These are phyloP conservation scores for Wickerhamomyces silvicola DNA, from an alignment of 805 yeast species.

Conservation along the genomic window DNA sequence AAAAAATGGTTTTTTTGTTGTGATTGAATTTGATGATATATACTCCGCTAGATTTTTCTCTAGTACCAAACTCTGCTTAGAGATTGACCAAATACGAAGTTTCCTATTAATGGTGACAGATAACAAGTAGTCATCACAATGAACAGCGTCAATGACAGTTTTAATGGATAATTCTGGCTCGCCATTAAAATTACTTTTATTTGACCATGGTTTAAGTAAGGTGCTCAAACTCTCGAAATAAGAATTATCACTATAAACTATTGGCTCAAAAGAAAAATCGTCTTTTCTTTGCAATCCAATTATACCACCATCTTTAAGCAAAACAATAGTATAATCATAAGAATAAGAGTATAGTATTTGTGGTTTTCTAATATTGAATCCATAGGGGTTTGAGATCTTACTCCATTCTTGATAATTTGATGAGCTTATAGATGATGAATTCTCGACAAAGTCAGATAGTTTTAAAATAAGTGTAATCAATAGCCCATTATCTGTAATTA, in stretches of 20 bases:
- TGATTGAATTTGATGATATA: slow-evolving; percentile 5
- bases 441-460: slow-evolving; percentile 34
- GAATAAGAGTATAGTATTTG: slow-evolving; percentile 44
- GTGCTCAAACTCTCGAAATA: slow-evolving; percentile 32
- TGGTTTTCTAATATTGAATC: slow-evolving; percentile 52
- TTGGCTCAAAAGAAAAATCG: slow-evolving; percentile 30
- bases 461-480: slow-evolving; percentile 44
- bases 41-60: slow-evolving; percentile 17
- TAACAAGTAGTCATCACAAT: slow-evolving; percentile 26
- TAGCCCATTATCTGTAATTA: slow-evolving; percentile 45
- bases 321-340: slow-evolving; percentile 40
- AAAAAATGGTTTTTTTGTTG: slow-evolving; percentile 20
- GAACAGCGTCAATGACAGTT: slow-evolving; percentile 26
- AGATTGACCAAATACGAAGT: slow-evolving; percentile 56
- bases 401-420: slow-evolving; percentile 47
- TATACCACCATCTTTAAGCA: slow-evolving; percentile 74
- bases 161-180: slow-evolving; percentile 34
- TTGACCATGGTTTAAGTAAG: slow-evolving; percentile 23
- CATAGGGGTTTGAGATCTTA: slow-evolving; percentile 59
- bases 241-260: slow-evolving; percentile 50
- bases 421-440: slow-evolving; percentile 5
- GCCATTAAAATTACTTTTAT: slow-evolving; percentile 26
- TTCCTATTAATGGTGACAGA: slow-evolving; percentile 50
- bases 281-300: slow-evolving; percentile 38
- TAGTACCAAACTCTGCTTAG: slow-evolving; percentile 24